These are phyloP conservation scores for Helicocarpus griseus DNA, from an alignment of 2,329 filamentous ascomycete genomes.

Conservation along the genomic window DNA sequence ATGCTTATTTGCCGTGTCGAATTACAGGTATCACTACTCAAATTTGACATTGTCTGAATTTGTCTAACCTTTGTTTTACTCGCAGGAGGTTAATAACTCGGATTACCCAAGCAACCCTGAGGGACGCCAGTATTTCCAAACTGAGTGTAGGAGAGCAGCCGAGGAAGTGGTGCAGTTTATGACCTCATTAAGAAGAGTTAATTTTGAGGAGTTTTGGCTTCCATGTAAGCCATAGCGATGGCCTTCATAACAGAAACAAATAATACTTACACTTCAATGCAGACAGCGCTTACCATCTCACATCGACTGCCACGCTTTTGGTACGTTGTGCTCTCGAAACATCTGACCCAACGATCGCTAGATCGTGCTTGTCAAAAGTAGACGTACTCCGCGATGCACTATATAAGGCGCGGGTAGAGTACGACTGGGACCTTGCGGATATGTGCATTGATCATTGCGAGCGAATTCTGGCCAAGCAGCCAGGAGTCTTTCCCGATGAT, in stretches of 20 bases:
- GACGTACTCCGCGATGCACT: slow-evolving; percentile 40
- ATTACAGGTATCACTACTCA: slow-evolving; percentile 29
- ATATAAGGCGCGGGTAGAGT: slow-evolving; percentile 38
- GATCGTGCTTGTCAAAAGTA: slow-evolving; percentile 38
- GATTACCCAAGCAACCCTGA: slow-evolving; percentile 35
- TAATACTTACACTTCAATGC: neutral
- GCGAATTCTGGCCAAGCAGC: slow-evolving; percentile 33
- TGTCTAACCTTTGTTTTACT: neutral
- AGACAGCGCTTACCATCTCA: slow-evolving; percentile 44
- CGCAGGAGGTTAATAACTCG: slow-evolving; percentile 32
- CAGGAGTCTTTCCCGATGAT: slow-evolving; percentile 17
- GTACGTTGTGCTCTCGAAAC: slow-evolving; percentile 45
- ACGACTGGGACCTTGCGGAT: slow-evolving; percentile 47
- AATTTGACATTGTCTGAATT: slow-evolving; percentile 13
- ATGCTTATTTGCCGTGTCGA: slow-evolving; percentile 40
- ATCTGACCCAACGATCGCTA: slow-evolving; percentile 36
- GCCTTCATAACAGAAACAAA: neutral
- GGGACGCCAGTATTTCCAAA: slow-evolving; percentile 40
- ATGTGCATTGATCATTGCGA: slow-evolving; percentile 45
- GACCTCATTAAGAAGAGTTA: slow-evolving; percentile 34
- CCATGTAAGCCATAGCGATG: slow-evolving; percentile 26
- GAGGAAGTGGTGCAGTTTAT: slow-evolving; percentile 43
- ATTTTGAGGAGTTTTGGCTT: slow-evolving; percentile 46
- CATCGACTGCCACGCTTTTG: slow-evolving; percentile 44
- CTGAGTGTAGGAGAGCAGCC: slow-evolving; percentile 34